Base-by-base conservation (phyloP, 495 filamentous ascomycete species). In the Geopyxis carbonaria region DNA sequence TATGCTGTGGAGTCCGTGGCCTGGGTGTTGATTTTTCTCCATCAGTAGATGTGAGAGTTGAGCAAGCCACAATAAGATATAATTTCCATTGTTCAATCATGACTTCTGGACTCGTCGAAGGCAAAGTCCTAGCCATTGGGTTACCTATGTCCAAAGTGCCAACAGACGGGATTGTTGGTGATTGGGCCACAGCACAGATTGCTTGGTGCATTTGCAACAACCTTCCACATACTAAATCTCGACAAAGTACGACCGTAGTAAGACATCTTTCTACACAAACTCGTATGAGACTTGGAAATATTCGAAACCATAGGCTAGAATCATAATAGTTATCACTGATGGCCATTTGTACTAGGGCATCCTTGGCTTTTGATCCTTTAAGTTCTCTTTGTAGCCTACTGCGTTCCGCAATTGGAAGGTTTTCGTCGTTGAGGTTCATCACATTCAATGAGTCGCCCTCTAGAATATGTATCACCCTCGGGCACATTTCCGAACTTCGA, bases 51-150 rank as follows among this genome's bases (percentile, higher is more conserved):
- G 78, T 86, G 20, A 99, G 66, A 0, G 91, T 99, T 6, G 85
- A 92, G 56, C 91, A 99, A 4, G 91, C 91, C 60, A 95, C 92
- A 31, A 92, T 80, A 29, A 99, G 67, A 55, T 94, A 94, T n/a
- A 95, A 63, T 59, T 93, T 95, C 87, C 87, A 99, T 58, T 99
- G 89, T 54, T 95, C 89, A 42, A 95, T 72, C 40, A 97, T 63
- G 27, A 91, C 74, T 36, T 92, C 84, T 2, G 85, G 79, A 6
- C 85, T 75, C 19, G 81, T 77, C 3, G 77, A 79, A 22, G 76
- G 78, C 30, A 43, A 32, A n/a, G 51, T 50, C 27, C 51, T 45
- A 19, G 49, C 21, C 24, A 54, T 66, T 52, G 52, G 73, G 34
- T 68, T 62, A 20, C 59, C 55, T 15, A 67, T 56, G 46, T 82